Conservation (phyloP, 768 basidiomycete species). For the Panaeolus papilionaceus region DNA sequence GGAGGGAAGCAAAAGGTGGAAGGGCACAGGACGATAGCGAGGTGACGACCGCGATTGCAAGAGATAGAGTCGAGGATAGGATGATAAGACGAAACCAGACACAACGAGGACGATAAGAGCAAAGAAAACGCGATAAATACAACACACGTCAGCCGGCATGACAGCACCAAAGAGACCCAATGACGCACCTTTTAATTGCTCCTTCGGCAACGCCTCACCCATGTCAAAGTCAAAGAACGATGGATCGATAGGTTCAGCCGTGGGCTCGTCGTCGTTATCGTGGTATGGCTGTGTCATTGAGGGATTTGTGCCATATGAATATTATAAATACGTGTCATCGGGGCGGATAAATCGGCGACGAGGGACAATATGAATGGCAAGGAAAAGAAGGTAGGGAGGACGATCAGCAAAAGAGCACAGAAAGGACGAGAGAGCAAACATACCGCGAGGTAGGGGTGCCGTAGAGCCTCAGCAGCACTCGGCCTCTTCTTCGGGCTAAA, state of each 20-base stretch:
- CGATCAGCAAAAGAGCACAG: neutral
- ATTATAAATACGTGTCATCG: no score
- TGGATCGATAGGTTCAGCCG: conserved; percentile 75
- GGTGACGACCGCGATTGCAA: neutral
- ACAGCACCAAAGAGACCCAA: conserved; percentile 18
- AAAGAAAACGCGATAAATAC: conserved; percentile 1
- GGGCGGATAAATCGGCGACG: neutral
- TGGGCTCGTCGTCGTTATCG: conserved; percentile 88
- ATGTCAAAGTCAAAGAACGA: conserved; percentile 87
- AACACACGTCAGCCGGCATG: neutral
- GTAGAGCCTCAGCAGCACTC: conserved; percentile 85
- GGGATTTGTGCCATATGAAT: neutral
- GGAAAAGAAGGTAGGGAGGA: no score
- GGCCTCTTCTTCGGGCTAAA: conserved; percentile 90
- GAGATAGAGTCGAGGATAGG: neutral
- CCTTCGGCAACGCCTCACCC: conserved; percentile 67
- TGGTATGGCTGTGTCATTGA: conserved; percentile 70
- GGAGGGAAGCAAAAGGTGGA: neutral
- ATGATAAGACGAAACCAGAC: neutral
- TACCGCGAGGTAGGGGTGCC: conserved; percentile 89
- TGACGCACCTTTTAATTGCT: conserved; percentile 66
- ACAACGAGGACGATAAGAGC: neutral
- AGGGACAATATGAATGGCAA: neutral
- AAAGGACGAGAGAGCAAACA: neutral
- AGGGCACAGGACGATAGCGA: neutral